phyloP scores from a whole-genome alignment of 2,329 filamentous ascomycete species.

The Beauveria australis region DNA sequence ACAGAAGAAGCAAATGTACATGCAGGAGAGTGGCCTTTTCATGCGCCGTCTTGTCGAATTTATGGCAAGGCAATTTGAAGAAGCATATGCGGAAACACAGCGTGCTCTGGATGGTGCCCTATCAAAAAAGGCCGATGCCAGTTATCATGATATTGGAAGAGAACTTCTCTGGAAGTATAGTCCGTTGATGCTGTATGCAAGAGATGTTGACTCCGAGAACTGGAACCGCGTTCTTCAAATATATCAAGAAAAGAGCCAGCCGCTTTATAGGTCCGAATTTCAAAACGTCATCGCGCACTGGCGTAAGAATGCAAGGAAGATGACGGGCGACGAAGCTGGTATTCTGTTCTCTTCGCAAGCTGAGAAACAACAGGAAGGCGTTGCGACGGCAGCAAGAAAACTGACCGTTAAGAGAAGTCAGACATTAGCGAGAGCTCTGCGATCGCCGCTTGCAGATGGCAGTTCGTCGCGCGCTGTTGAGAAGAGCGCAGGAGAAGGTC shows the following conservation, averaged over 20 bases:
- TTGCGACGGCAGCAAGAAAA: constrained; percentile 72
- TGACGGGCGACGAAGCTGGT: constrained; percentile 68
- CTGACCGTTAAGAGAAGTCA: constrained; percentile 91
- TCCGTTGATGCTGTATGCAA: constrained; percentile 77
- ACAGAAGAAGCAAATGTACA: constrained; percentile 88
- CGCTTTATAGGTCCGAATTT: constrained; percentile 76
- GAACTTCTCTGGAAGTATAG: constrained; percentile 80
- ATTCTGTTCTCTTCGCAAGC: constrained; percentile 77
- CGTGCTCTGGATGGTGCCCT: constrained; percentile 53
- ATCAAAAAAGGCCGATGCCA: constrained; percentile 59
- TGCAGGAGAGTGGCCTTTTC: constrained; percentile 66
- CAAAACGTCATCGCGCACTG: constrained; percentile 67
- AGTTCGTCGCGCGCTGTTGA: constrained; percentile 41
- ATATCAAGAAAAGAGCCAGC: constrained; percentile 70
- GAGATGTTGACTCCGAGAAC: constrained; percentile 72
- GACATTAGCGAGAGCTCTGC: constrained; percentile 67
- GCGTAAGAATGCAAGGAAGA: constrained; percentile 71
- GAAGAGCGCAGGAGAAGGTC: constrained; percentile 53
- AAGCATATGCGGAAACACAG: constrained; percentile 62
- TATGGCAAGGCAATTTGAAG: constrained; percentile 72
- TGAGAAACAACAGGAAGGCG: constrained; percentile 78
- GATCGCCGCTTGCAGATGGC: constrained; percentile 59
- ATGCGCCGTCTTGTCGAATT: constrained; percentile 73
- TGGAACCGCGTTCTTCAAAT: constrained; percentile 74
- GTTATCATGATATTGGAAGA: constrained; percentile 63